Conservation (phyloP, 371 early-diverging fungal species). For the Mortierella sp. region DNA sequence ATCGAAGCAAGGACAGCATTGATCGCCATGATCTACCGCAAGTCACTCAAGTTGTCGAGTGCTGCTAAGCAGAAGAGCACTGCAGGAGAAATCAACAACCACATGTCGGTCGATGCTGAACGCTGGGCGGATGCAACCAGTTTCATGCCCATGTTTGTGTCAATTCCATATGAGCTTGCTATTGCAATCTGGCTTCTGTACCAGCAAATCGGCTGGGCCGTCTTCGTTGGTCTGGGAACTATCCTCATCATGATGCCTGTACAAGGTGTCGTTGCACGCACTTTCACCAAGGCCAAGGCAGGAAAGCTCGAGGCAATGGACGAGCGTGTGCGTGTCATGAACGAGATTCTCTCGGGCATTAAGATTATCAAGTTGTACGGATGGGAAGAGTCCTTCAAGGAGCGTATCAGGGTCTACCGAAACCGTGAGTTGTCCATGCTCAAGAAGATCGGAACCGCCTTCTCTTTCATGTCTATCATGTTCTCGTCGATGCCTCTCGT, state of each 20-base stretch:
- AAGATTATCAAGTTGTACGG: slow-evolving; percentile 62
- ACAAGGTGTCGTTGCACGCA: slow-evolving; percentile 58
- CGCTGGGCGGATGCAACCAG: slow-evolving; percentile 36
- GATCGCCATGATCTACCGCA: slow-evolving; percentile 66
- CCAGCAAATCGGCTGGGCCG: slow-evolving; percentile 63
- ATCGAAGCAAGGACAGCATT: slow-evolving; percentile 61
- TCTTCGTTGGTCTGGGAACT: slow-evolving; percentile 62
- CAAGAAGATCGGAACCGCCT: slow-evolving; percentile 32
- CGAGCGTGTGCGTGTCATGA: slow-evolving; percentile 47
- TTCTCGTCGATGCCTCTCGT: slow-evolving; percentile 61
- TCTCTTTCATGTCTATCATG: slow-evolving; percentile 64
- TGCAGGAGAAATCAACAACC: slow-evolving; percentile 83
- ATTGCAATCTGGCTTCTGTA: slow-evolving; percentile 63
- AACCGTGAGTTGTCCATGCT: slow-evolving; percentile 37
- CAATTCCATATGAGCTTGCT: slow-evolving; percentile 56
- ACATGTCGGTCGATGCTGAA: slow-evolving; percentile 84
- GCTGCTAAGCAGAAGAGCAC: slow-evolving; percentile 58
- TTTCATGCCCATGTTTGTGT: slow-evolving; percentile 54
- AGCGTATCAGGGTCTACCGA: slow-evolving; percentile 31
- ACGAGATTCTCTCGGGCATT: slow-evolving; percentile 58
- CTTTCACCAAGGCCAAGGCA: slow-evolving; percentile 24
- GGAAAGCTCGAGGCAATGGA: background rate
- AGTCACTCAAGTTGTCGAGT: slow-evolving; percentile 64
- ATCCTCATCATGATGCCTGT: slow-evolving; percentile 59
- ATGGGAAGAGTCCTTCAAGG: slow-evolving; percentile 51